Evolutionary conservation across 2,329 filamentous ascomycete species (phyloP), one percentile per base, ranked within the genome.

Genomic region (Ascochyta lentis): DNA sequence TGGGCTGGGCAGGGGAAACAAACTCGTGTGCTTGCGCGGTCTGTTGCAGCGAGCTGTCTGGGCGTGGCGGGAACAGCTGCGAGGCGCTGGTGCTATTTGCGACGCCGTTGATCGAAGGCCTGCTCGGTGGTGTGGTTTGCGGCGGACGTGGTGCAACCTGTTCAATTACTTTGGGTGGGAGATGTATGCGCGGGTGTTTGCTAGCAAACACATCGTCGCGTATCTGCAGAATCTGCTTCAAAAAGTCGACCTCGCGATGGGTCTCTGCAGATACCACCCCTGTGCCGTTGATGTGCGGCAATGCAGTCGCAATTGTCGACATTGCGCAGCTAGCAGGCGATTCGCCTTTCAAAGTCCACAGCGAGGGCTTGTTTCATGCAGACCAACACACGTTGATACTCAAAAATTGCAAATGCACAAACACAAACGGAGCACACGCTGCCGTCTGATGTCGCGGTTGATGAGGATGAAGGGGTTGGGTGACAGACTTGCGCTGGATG

Each of bases 141-240:
- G 60, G 56, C 35, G 64, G 67, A 70, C 69, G 71, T 56, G 70
- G 68, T 70, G 67, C 69, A 66, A 76, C 66, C 66, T 76, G 70
- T 71, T 78, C 78, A 67, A 78, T 72, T 60, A 83, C 80, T 74
- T 82, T 78, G 64, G 80, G 74, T 64, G 84, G 82, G 59, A 87
- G 80, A 69, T 82, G 85, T 71, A 87, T 80, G 67, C 81, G 81
- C 62, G 84, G 82, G 70, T 93, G 89, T 66, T 83, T 86, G 71
- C 93, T 92, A 74, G 90, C 86, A 72, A 95, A 81, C 66, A 98
- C 84, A 65, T 87, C 83, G 80, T 96, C 90, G 76, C 88, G 89
- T 76, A 98, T 87, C 65, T 83, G 85, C 70, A 96, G 75, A 69
- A 98, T 90, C 78, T 89, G 91, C 71, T 89, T 85, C 80, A 92